Conservation (phyloP, 495 filamentous ascomycete species). For the Podospora appendiculata region DNA sequence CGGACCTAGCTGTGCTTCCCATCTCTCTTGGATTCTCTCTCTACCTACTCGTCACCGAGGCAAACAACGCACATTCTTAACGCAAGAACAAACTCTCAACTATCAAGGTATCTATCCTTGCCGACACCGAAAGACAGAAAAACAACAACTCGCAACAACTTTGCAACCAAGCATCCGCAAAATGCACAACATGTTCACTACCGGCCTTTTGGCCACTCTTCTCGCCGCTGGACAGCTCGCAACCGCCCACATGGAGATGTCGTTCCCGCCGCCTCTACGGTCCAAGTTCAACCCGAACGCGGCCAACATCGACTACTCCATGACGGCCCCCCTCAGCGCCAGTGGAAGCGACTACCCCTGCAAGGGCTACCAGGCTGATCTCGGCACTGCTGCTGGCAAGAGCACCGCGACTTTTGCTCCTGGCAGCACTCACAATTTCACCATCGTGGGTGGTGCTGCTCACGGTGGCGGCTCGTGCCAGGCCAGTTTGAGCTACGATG, state of each 20-base stretch:
- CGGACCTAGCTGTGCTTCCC: too few relatives aligned
- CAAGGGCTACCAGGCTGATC: slow-evolving; percentile 56
- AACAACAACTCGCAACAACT: not conserved
- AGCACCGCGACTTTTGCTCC: slow-evolving; percentile 45
- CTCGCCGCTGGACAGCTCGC: slow-evolving; percentile 28
- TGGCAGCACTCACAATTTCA: slow-evolving; percentile 51
- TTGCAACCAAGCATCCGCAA: slow-evolving; percentile 6
- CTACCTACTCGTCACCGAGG: not conserved
- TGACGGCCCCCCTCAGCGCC: slow-evolving; percentile 45
- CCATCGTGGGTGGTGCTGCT: slow-evolving; percentile 45
- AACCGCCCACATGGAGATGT: slow-evolving; percentile 54
- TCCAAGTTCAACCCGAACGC: slow-evolving; percentile 45
- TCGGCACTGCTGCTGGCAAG: slow-evolving; percentile 37
- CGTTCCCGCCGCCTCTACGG: slow-evolving; percentile 45
- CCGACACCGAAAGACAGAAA: not conserved
- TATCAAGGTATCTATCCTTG: not conserved
- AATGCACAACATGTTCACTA: slow-evolving; percentile 26
- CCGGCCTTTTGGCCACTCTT: slow-evolving; percentile 19
- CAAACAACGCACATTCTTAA: not conserved
- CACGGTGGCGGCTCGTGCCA: slow-evolving; percentile 65
- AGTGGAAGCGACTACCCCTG: slow-evolving; percentile 52
- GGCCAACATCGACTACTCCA: slow-evolving; percentile 45
- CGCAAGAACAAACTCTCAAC: not conserved
- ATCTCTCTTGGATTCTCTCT: too few relatives aligned
- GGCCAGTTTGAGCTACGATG: slow-evolving; percentile 54